Base-by-base conservation (phyloP, 495 filamentous ascomycete species). In the Cairneyella variabilis region DNA sequence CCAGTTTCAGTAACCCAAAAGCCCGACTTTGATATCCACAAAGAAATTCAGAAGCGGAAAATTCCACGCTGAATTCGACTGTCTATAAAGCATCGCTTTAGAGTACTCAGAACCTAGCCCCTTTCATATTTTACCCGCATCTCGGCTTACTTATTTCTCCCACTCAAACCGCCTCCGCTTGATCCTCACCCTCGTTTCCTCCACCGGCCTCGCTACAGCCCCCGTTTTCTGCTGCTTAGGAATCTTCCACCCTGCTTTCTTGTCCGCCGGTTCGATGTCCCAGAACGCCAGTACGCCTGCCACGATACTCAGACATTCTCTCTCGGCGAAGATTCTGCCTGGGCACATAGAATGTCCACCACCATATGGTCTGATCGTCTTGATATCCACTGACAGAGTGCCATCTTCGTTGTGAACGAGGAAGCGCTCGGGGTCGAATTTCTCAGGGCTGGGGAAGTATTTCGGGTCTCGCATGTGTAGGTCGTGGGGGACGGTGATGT, bases 361-460 rank as follows among this genome's bases (percentile, higher is more conserved):
- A 51, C 77, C 74, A 58, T 75, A 78, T 0, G 74, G 72, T 16
- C 62, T 63, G 36, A 80, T 70, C 1, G 62, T 68, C 14, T 55
- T 60, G 30, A 65, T 47, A 49, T 71, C 63, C 12, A 54, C 50
- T 1, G 34, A 20, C 1, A 55, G 2, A 58, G 66, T 32, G 55
- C 68, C 58, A 23, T 69, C 64, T 20, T 68, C 51, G 39, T 73
- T 66, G 12, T 59, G 67, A 12, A 69, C 53, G n/a, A 83, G 67
- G 48, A 77, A 80, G 14, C 82, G 66, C 17, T 76, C 68, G 1
- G 77, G 76, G 48, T 75, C 71, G 56, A 77, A 85, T 37, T 71
- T 66, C 37, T 64, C 60, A 0, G 79, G 77, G 25, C 80, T 71
- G 2, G 65, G 61, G 52, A 76, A 83, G 37, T 71, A 71, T 16